Percentiles rank a stretch among this genome's conserved stretches.
Conservation (phyloP, 2,329 filamentous ascomycete species). For the Fusarium annulatum region DNA sequence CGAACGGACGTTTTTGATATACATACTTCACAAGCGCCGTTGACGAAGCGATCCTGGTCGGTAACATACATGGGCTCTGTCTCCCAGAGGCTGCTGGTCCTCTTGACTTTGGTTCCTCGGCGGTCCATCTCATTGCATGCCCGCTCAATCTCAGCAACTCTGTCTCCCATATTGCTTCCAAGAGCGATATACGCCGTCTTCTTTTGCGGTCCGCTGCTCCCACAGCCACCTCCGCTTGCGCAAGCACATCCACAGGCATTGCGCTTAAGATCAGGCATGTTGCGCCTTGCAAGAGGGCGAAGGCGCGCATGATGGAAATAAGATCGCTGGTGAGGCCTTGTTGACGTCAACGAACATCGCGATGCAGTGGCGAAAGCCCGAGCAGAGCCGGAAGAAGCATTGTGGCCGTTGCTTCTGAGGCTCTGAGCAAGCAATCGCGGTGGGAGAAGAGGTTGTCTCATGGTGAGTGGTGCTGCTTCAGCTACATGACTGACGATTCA, state of each 20-base stretch:
- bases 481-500: constrained; percentile 31
- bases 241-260: constrained; percentile 52
- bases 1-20: constrained; percentile 5
- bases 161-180: constrained; percentile 91
- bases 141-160: constrained; percentile 84
- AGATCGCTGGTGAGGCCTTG: constrained; percentile 12
- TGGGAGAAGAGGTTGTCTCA: constrained; percentile 34
- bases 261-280: constrained; percentile 30
- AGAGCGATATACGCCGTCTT: constrained; percentile 82
- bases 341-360: constrained; percentile 26
- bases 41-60: constrained; percentile 89
- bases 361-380: constrained; percentile 20
- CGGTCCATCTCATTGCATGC: constrained; percentile 83
- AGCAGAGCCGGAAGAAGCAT: constrained; percentile 16
- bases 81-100: constrained; percentile 92
- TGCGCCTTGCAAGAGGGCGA: constrained; percentile 15
- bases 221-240: constrained; percentile 46
- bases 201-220: constrained; percentile 45
- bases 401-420: constrained; percentile 6
- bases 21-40: constrained; percentile 90
- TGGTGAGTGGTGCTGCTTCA: constrained; percentile 19
- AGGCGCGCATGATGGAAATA: constrained; percentile 27
- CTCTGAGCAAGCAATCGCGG: constrained; percentile 14
- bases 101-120: constrained; percentile 76
- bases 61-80: constrained; percentile 97